Evolutionary conservation across 257 asterid genomes (phyloP), one percentile per base, ranked within the genome.

Genomic region (Henckelia pumila): DNA sequence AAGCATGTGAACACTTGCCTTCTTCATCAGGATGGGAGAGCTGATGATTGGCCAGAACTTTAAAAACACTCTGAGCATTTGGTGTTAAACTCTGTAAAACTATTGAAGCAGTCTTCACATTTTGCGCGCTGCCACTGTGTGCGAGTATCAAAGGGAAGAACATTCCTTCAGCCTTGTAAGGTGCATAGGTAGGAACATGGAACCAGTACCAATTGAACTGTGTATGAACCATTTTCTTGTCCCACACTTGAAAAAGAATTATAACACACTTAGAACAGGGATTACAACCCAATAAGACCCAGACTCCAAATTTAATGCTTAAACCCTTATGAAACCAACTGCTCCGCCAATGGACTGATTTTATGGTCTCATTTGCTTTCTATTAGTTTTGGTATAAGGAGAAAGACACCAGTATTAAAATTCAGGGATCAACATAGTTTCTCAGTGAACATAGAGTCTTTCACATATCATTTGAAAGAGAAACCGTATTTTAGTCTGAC

Each of bases 121-220:
- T 91, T 73, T 93, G 97, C 14, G 84, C 86, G 4, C 77, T 74
- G 26, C 97, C 92, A 63, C 72, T 81, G 57, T 88, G 99, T 28
- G 95, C 80, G n/a, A 93, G 96, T 68, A 93, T 78, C 57, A 84
- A 81, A 47, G 99, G 96, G 62, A 78, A 76, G 78, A 90, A 93
- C 75, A 76, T 79, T 72, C 95, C 95, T 86, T 93, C 97, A 7
- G 84, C 82, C 70, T 83, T 88, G 88, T 90, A 88, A 29, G 96
- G 91, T 56, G 92, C 91, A 66, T 81, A 93, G 8, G 99, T 93
- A 44, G 99, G 99, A 64, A 86, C 95, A 64, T 91, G 97, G 78
- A 74, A 80, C 99, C 99, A 90, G 76, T 85, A 90, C 99, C 99
- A 93, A 67, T 91, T 87, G 88, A 91, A 93, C 84, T 88, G 95